phyloP scores from a whole-genome alignment of 2,329 filamentous ascomycete genomes.

The Fusarium cicatricum region DNA sequence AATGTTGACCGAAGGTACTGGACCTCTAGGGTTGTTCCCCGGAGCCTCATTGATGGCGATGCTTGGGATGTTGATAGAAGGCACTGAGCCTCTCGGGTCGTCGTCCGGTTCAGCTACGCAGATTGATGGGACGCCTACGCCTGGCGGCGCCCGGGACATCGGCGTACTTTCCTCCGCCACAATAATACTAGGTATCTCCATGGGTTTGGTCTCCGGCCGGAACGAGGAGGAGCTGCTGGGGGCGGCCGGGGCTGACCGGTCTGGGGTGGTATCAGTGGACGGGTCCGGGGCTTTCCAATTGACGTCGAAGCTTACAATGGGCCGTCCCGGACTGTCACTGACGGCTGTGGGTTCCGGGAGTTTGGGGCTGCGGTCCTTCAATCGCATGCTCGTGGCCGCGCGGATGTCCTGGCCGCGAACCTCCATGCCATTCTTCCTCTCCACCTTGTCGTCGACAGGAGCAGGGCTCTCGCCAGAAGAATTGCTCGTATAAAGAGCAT shows the following conservation, averaged over 20 bases:
- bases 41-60: conserved; percentile 54
- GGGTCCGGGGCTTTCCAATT: conserved; percentile 79
- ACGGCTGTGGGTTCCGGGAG: conserved; percentile 90
- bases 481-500: conserved; percentile 82
- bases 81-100: conserved; percentile 39
- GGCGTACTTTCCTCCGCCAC: conserved; percentile 58
- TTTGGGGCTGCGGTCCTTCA: conserved; percentile 86
- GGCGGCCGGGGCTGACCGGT: conserved; percentile 46
- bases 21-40: conserved; percentile 36
- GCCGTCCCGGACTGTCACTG: conserved; percentile 87
- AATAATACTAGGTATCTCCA: conserved; percentile 63
- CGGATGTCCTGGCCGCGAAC: conserved; percentile 88
- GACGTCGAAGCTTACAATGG: conserved; percentile 96
- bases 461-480: conserved; percentile 45
- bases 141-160: conserved; percentile 42
- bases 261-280: conserved; percentile 71
- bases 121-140: conserved; percentile 48
- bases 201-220: conserved; percentile 44
- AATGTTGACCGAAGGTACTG: too few species aligned
- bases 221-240: conserved; percentile 38
- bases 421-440: conserved; percentile 80
- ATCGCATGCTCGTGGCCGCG: conserved; percentile 86
- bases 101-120: conserved; percentile 45
- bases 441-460: conserved; percentile 53
- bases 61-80: conserved; percentile 56